Conservation (phyloP, 352 stramenopile species). For the Phytophthora sansomeana region DNA sequence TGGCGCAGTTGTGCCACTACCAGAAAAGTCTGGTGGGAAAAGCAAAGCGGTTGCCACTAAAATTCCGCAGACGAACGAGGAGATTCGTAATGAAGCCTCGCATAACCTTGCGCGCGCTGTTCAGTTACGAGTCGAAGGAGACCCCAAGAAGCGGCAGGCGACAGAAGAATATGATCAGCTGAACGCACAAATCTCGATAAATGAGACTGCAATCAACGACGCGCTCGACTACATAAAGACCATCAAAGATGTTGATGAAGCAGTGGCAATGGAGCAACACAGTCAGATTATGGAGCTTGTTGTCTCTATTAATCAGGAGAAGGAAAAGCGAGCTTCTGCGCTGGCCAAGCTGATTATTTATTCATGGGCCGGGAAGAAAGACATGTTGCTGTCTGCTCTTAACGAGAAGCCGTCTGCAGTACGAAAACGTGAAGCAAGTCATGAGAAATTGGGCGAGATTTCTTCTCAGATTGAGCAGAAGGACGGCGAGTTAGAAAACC, state of each 20-base stretch:
- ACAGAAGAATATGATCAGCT: slow-evolving; percentile 30
- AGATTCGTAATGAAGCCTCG: slow-evolving; percentile 19
- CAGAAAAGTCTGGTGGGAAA: not conserved
- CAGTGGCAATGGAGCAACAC: slow-evolving; percentile 25
- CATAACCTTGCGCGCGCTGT: slow-evolving; percentile 5
- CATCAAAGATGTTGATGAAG: slow-evolving; percentile 32
- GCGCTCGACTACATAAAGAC: slow-evolving; percentile 31
- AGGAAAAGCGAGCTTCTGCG: slow-evolving; percentile 20
- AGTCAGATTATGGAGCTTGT: slow-evolving; percentile 34
- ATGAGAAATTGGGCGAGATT: slow-evolving; percentile 20
- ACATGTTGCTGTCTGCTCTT: slow-evolving; percentile 14
- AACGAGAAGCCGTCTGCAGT: slow-evolving; percentile 2
- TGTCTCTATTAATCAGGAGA: slow-evolving; percentile 34
- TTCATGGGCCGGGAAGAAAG: slow-evolving; percentile 12
- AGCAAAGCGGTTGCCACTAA: not conserved
- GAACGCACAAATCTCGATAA: slow-evolving; percentile 30
- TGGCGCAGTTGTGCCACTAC: not conserved
- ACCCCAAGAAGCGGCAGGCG: slow-evolving; percentile 20
- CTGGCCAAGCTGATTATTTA: slow-evolving; percentile 27
- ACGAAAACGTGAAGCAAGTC: not conserved
- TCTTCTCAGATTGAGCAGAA: slow-evolving; percentile 27
- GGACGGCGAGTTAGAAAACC: slow-evolving; percentile 14
- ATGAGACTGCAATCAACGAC: slow-evolving; percentile 34
- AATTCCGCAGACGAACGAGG: not conserved
- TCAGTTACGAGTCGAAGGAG: slow-evolving; percentile 18